Conservation (phyloP, 371 early-diverging fungal species). For the Phascolomyces articulosus region DNA sequence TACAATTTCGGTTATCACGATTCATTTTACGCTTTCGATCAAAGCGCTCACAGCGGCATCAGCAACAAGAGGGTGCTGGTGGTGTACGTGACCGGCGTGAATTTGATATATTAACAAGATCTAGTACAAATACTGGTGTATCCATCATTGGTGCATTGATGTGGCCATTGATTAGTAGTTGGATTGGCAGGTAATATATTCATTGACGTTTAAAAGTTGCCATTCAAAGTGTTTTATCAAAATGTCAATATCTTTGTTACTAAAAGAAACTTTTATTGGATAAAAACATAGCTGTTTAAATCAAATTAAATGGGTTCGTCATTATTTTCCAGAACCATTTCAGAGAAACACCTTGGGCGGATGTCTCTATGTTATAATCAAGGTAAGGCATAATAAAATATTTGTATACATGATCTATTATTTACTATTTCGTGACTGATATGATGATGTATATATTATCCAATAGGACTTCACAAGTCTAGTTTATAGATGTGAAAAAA, state of each 20-base stretch:
- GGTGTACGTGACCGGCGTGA: constrained; percentile 4
- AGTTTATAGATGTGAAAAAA: constrained; percentile 40
- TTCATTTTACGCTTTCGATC: constrained; percentile 26
- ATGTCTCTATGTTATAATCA: constrained; percentile 61
- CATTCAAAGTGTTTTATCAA: too few relatives aligned
- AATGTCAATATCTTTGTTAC: too few relatives aligned
- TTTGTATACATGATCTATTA: too few relatives aligned
- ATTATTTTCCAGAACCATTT: constrained; percentile 58
- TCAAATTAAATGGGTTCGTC: constrained; percentile 46
- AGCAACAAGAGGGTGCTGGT: neutral
- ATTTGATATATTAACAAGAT: constrained; percentile 3
- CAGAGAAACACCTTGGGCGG: constrained; percentile 64
- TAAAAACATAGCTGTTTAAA: constrained; percentile 41
- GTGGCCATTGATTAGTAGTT: constrained; percentile 49
- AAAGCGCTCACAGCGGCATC: neutral
- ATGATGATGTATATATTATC: too few relatives aligned
- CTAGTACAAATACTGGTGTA: constrained; percentile 32
- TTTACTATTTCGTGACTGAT: too few relatives aligned
- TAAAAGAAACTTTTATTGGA: neutral
- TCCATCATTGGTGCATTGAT: constrained; percentile 55
- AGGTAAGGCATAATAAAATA: constrained; percentile 25
- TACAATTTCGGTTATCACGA: constrained; percentile 19
- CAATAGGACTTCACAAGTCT: constrained; percentile 39
- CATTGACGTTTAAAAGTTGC: too few relatives aligned
- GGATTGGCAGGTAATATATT: constrained; percentile 37